phyloP scores from a whole-genome alignment of 345 rosid species.

The Sonneratia caseolaris region DNA sequence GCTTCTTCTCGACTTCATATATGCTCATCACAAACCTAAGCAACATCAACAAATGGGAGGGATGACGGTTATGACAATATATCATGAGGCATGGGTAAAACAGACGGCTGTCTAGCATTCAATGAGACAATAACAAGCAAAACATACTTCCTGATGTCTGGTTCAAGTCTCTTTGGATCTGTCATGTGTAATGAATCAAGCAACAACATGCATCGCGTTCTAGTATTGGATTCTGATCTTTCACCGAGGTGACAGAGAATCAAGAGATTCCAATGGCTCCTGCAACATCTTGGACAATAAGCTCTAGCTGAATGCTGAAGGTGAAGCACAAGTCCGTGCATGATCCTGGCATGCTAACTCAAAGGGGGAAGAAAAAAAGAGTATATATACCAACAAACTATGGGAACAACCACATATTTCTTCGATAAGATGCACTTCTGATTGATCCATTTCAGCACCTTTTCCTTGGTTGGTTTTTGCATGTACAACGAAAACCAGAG shows the following conservation, averaged over 20 bases:
- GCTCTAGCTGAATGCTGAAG: not conserved
- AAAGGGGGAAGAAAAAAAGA: not conserved
- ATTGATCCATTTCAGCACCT: conserved; percentile 32
- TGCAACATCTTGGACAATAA: conserved; percentile 4
- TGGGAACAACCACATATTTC: conserved; percentile 40
- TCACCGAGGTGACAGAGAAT: conserved; percentile 36
- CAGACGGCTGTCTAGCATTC: not conserved
- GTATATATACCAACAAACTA: conserved; percentile 27
- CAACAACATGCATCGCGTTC: conserved; percentile 32
- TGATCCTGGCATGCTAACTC: not conserved
- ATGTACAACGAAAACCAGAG: conserved; percentile 29
- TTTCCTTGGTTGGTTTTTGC: conserved; percentile 19
- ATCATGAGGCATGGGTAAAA: not conserved
- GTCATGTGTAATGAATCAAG: conserved; percentile 41
- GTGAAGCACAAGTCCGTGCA: not conserved
- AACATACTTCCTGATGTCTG: conserved; percentile 33
- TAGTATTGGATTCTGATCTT: conserved; percentile 15
- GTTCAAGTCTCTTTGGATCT: conserved; percentile 28
- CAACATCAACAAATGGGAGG: not conserved
- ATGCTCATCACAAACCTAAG: conserved; percentile 39
- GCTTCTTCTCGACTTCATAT: conserved; percentile 23
- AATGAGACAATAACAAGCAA: not conserved
- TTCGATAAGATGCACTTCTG: conserved; percentile 26
- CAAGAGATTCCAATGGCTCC: conserved; percentile 47
- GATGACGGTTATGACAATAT: not conserved